phyloP scores from a whole-genome alignment of 2,329 filamentous ascomycete genomes.

The Phialophora tarda region DNA sequence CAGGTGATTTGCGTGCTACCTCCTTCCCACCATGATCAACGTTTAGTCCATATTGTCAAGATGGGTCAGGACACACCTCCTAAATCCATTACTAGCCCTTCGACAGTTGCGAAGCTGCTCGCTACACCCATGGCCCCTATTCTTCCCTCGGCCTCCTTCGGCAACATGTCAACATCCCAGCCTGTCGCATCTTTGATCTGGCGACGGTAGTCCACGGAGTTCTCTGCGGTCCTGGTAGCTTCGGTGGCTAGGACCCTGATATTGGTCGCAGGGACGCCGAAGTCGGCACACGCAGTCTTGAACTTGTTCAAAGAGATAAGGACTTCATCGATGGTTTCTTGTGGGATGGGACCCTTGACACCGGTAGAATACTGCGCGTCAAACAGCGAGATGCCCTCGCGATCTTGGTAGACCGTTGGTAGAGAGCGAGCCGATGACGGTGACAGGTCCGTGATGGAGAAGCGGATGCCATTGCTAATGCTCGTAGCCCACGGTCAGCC shows the following conservation, averaged over 20 bases:
- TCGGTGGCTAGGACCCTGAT: constrained; percentile 84
- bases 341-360: constrained; percentile 59
- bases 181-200: constrained; percentile 69
- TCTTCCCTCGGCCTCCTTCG: constrained; percentile 79
- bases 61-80: constrained; percentile 52
- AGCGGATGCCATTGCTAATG: constrained; percentile 82
- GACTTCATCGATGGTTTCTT: constrained; percentile 68
- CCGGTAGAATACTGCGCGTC: constrained; percentile 66
- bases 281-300: constrained; percentile 70
- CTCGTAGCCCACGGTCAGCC: background rate
- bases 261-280: constrained; percentile 67
- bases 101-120: constrained; percentile 72
- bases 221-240: constrained; percentile 80
- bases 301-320: constrained; percentile 72
- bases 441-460: constrained; percentile 83
- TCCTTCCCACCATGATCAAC: constrained; percentile 18
- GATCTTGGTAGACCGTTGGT: constrained; percentile 76
- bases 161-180: constrained; percentile 72
- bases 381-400: constrained; percentile 82
- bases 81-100: constrained; percentile 83
- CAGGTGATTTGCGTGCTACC: constrained; percentile 68
- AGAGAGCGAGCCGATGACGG: constrained; percentile 74
- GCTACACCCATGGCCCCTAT: constrained; percentile 84
- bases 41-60: background rate
- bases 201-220: constrained; percentile 72